Evolutionary conservation across 129 eudicot species (phyloP).

Genomic region (Sambucus nigra): DNA sequence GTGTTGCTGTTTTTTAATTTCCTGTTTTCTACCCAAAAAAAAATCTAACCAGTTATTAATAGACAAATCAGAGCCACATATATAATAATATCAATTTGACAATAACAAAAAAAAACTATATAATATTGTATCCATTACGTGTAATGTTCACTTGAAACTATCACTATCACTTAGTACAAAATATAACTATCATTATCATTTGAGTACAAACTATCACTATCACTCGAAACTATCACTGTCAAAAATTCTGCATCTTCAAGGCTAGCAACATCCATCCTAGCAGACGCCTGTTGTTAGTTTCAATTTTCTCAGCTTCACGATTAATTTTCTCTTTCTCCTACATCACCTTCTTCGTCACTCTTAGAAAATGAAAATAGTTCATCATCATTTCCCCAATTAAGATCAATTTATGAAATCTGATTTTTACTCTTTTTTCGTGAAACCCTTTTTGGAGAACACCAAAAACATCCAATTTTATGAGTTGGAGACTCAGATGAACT

Average conservation of each 20-base stretch:
- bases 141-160: too few relatives aligned
- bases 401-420: slow-evolving; percentile 17
- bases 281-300: slow-evolving; percentile 78
- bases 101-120: too few relatives aligned
- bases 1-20: too few relatives aligned
- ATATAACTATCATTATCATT: too few relatives aligned
- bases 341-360: slow-evolving; percentile 47
- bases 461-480: slow-evolving; percentile 50
- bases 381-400: slow-evolving; percentile 38
- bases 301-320: slow-evolving; percentile 81
- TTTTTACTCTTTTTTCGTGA: slow-evolving; percentile 34
- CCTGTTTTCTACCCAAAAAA: too few relatives aligned
- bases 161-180: too few relatives aligned
- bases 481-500: slow-evolving; percentile 38
- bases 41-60: too few relatives aligned
- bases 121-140: too few relatives aligned
- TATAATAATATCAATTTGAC: too few relatives aligned
- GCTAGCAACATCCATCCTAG: slow-evolving; percentile 53
- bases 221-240: too few relatives aligned
- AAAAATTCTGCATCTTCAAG: slow-evolving; percentile 50
- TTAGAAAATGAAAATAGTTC: slow-evolving; percentile 40
- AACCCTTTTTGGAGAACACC: slow-evolving; percentile 67
- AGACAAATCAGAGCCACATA: too few relatives aligned
- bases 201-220: too few relatives aligned
- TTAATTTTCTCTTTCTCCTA: slow-evolving; percentile 64